A percentile compares a stretch with the other conserved stretches of the same genome.
Conservation (phyloP, 2,329 filamentous ascomycete genomes). For the Exophiala lecanii-corni region DNA sequence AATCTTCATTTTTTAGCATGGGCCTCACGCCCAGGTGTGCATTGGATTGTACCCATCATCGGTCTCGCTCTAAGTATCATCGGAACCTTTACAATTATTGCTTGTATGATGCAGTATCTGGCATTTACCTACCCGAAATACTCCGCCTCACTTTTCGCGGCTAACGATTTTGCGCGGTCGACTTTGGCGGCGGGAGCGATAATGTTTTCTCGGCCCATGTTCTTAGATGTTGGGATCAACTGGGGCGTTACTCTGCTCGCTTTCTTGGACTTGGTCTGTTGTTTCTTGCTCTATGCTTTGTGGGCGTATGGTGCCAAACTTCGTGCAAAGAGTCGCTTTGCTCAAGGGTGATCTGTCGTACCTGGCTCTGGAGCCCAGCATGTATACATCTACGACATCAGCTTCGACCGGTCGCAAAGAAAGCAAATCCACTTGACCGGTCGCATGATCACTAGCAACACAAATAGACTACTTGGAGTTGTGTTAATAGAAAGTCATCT, state of each 20-base stretch:
- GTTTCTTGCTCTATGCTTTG: conserved; percentile 54
- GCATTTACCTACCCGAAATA: conserved; percentile 16
- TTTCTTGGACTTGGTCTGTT: conserved; percentile 32
- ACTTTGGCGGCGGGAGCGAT: conserved; percentile 31
- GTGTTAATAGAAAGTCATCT: too few relatives aligned
- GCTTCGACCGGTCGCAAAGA: too few relatives aligned
- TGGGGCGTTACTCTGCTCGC: conserved; percentile 30
- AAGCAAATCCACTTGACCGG: too few relatives aligned
- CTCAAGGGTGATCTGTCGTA: too few relatives aligned
- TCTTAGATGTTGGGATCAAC: conserved; percentile 29
- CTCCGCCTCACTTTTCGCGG: conserved; percentile 16
- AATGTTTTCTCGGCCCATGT: conserved; percentile 33
- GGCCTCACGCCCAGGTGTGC: conserved; percentile 23
- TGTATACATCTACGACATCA: too few relatives aligned
- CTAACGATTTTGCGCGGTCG: conserved; percentile 25
- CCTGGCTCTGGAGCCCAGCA: too few relatives aligned
- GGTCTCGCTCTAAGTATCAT: conserved; percentile 38
- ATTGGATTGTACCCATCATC: conserved; percentile 36
- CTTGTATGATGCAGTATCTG: conserved; percentile 17
- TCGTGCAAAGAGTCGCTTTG: conserved; percentile 55
- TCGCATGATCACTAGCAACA: too few relatives aligned
- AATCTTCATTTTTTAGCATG: conserved; percentile 3
- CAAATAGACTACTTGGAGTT: too few relatives aligned
- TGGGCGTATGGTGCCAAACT: conserved; percentile 54
- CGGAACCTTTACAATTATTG: conserved; percentile 8